phyloP scores from a whole-genome alignment of 352 stramenopile species.

The Phytophthora aleatoria region DNA sequence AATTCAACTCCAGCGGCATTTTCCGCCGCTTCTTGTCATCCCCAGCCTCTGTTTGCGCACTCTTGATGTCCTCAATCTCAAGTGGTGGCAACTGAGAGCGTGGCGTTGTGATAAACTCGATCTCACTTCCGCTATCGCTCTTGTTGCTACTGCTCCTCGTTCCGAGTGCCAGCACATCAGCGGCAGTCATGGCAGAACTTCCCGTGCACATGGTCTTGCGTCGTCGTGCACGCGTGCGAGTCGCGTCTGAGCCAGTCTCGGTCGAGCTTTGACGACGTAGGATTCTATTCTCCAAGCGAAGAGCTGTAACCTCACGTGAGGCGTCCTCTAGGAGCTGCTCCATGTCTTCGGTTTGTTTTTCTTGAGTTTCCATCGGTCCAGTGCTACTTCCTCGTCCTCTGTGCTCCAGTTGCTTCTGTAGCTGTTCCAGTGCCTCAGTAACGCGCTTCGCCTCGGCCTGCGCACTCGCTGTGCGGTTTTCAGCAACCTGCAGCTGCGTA shows the following conservation, averaged over 20 bases:
- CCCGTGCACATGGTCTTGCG: conserved; percentile 24
- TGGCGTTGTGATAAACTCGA: conserved; percentile 1
- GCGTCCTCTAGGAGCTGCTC: conserved; percentile 49
- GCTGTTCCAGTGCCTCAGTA: conserved; percentile 30
- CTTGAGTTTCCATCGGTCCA: conserved; percentile 12
- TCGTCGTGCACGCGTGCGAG: conserved; percentile 11
- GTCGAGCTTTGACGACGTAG: conserved; percentile 34
- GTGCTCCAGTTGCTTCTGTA: conserved; percentile 34
- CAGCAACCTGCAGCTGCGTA: conserved; percentile 42
- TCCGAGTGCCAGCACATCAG: conserved; percentile 32
- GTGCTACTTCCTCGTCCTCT: conserved; percentile 1
- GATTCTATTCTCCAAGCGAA: conserved; percentile 47
- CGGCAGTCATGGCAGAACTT: conserved; percentile 22
- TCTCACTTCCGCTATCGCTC: conserved; percentile 20
- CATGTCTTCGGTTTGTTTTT: conserved; percentile 23
- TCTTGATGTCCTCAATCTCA: conserved; percentile 19
- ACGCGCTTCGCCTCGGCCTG: conserved; percentile 30
- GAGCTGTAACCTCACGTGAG: conserved; percentile 28
- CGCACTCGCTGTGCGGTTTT: conserved; percentile 36
- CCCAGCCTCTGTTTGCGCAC: not conserved
- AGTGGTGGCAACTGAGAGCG: conserved; percentile 16
- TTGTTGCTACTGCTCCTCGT: conserved; percentile 11
- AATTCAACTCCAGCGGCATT: conserved; percentile 31
- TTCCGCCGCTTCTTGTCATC: conserved; percentile 22
- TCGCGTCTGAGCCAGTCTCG: conserved; percentile 3